phyloP scores from a whole-genome alignment of 495 filamentous ascomycete genomes.

The Lasiosphaeriaceae sp. region DNA sequence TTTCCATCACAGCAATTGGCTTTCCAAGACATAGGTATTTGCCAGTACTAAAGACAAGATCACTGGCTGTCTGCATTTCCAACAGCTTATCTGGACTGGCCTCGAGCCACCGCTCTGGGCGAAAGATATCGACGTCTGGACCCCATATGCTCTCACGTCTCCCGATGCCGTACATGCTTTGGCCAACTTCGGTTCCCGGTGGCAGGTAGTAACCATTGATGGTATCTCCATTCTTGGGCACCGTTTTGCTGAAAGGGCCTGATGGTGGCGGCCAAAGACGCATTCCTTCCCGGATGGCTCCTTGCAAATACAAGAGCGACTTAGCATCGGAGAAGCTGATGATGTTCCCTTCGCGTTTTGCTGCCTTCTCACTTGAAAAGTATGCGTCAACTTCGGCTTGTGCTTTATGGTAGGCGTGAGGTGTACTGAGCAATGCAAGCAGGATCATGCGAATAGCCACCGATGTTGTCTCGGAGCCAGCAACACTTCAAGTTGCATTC shows the following conservation, averaged over 20 bases:
- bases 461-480: constrained; percentile 61
- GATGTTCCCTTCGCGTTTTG: constrained; percentile 21
- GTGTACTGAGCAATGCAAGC: constrained; percentile 46
- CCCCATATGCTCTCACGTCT: constrained; percentile 30
- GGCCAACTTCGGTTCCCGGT: constrained; percentile 52
- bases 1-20: constrained; percentile 34
- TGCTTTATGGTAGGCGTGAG: constrained; percentile 46
- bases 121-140: constrained; percentile 40
- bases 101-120: constrained; percentile 54
- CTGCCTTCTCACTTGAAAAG: background rate
- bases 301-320: constrained; percentile 41
- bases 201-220: constrained; percentile 35
- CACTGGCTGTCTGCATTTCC: constrained; percentile 29
- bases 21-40: constrained; percentile 38
- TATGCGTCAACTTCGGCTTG: constrained; percentile 52
- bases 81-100: constrained; percentile 21
- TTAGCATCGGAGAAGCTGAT: constrained; percentile 31
- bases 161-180: constrained; percentile 17
- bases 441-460: constrained; percentile 54
- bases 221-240: constrained; percentile 20
- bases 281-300: constrained; percentile 43
- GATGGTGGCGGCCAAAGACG: constrained; percentile 38
- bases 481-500: too few relatives aligned
- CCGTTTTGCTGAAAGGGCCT: constrained; percentile 37
- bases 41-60: constrained; percentile 31